Evolutionary conservation across 352 stramenopile species (phyloP).

Genomic region (Globisporangium abappressorium): DNA sequence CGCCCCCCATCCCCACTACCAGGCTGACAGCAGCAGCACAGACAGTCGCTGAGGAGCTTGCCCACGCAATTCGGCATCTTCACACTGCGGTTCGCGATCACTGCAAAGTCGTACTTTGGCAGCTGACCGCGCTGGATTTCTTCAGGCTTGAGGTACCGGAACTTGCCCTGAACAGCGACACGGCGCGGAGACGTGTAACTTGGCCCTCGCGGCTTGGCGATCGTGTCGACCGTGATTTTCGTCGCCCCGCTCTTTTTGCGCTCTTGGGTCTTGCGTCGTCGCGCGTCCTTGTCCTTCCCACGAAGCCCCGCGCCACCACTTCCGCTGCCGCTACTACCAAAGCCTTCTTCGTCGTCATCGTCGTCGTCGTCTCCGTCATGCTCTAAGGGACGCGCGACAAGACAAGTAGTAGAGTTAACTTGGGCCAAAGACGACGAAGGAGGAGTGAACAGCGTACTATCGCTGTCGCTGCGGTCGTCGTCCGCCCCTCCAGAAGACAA

Average conservation of each 20-base stretch:
- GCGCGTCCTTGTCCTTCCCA: conserved; percentile 7
- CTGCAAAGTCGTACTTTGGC: conserved; percentile 73
- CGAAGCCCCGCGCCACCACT: background rate
- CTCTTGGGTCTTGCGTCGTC: conserved; percentile 16
- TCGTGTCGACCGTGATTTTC: conserved; percentile 7
- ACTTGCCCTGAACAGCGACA: conserved; percentile 35
- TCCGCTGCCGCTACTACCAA: conserved; percentile 20
- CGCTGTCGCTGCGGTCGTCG: conserved; percentile 6
- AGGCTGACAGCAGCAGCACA: conserved; percentile 39
- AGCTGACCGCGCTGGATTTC: conserved; percentile 63
- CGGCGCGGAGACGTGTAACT: conserved; percentile 32
- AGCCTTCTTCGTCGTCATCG: conserved; percentile 26
- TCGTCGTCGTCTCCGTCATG: conserved; percentile 25
- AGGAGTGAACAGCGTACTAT: conserved; percentile 12
- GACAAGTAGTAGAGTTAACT: conserved; percentile 62
- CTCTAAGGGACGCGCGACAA: conserved; percentile 43
- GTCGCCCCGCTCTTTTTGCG: conserved; percentile 17
- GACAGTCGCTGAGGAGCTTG: conserved; percentile 22
- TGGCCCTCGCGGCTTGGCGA: background rate
- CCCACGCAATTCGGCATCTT: conserved; percentile 32
- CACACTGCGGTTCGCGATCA: conserved; percentile 76
- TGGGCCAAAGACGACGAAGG: conserved; percentile 15
- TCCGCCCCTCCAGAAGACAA: conserved; percentile 10
- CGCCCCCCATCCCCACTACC: conserved; percentile 14
- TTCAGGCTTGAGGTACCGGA: conserved; percentile 79